Evolutionary conservation across 2,329 filamentous ascomycete species (phyloP), one percentile per base, ranked within the genome.

Genomic region (Teratosphaeria gauchensis): DNA sequence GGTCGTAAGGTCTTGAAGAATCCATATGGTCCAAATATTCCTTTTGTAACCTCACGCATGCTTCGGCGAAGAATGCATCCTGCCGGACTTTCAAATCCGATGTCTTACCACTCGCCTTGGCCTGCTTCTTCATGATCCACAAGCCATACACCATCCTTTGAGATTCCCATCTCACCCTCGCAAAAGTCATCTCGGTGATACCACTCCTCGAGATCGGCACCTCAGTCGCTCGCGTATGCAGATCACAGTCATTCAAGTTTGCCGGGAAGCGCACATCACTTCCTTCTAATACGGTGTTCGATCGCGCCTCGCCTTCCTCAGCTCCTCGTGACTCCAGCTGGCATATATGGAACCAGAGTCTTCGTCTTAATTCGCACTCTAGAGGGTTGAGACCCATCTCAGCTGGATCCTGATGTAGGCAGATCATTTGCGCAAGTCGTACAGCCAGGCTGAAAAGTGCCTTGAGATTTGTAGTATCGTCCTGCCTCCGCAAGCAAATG

Each of bases 211-310:
- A 24, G 19, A 56, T 19, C 7, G 66, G 66, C 16, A 56, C n/a
- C 2, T 63, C 58, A 11, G 56, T 61, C 51, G 62, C 62, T 9
- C 57, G 30, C 1, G 64, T 62, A 57, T 64, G 54, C 24, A 69
- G 57, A 57, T 69, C 67, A 24, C 35, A 33, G 58, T 69, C 67
- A 59, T 68, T 65, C n/a, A 69, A 51, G 52, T 65, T 68, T 11
- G 62, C 56, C 6, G 67, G 67, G 35, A 68, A 46, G 24, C 56
- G 38, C 2, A 68, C 63, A 46, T 54, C 63, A 30, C 57, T 54
- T 16, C 60, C 62, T 30, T 63, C 56, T 59, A 68, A 62, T n/a
- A 68, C 59, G 46, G 60, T 65, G 24, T 61, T 60, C 19, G 59
- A 57, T 12, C 66, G 57, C 2, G 60, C 58, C 4, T 54, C 62